Evolutionary conservation across 345 rosid genomes (phyloP), one percentile per base, ranked within the genome.

Genomic region (Salix purpurea): DNA sequence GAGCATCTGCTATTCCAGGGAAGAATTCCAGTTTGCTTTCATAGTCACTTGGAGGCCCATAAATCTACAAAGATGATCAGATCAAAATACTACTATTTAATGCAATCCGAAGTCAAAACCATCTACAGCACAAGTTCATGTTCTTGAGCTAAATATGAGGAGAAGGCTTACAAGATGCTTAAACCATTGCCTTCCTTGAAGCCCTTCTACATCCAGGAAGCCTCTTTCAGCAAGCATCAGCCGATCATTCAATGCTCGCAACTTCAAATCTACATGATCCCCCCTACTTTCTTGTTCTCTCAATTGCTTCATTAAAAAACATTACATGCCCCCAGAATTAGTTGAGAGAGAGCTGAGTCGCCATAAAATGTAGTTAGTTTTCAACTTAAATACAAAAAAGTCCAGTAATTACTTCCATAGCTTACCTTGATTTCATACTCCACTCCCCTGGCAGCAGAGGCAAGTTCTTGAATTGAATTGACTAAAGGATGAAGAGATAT

Each of bases 181-280:
- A 87, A 93, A 96, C 99, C 98, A 93, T 62, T 76, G 86, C 81
- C 89, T 87, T 71, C 94, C 94, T 74, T 77, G 83, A 76, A 93
- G 86, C 75, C 98, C 99, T 4, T 90, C 87, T 26, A 84, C 72
- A 81, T 93, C 98, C 79, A 96, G 80, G 85, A 93, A 93, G 67
- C 99, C 97, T 89, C 97, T 89, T 83, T 96, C 99, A 0, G 88
- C 92, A 74, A 89, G 94, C 95, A 93, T 91, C 85, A 96, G 78
- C 69, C 92, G 86, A 70, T 93, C 98, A 80, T 96, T 96, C 80
- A 96, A 71, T 15, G 86, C 89, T 74, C 97, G 87, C 75, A 78
- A 77, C 81, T 78, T 86, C 72, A 85, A 54, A 60, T 75, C 87
- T 26, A 67, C 71, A 19, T 58, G 34, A 14, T 83, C 85, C 12